phyloP scores from a whole-genome alignment of 805 yeast species.

The Metschnikowia colocasiae region DNA sequence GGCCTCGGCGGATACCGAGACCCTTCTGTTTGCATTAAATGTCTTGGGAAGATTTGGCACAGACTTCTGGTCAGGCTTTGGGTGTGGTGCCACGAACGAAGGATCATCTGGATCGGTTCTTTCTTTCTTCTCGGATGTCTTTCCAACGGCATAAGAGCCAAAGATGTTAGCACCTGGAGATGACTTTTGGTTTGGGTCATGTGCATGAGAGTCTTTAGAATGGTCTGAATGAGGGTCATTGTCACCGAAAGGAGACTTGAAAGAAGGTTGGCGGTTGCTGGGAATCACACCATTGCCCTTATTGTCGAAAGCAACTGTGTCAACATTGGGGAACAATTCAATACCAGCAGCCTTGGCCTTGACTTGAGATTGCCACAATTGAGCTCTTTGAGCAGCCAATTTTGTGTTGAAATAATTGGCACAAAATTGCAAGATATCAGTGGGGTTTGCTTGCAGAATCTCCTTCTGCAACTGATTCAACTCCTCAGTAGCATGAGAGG shows the following conservation, averaged over 20 bases:
- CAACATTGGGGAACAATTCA: constrained; percentile 40
- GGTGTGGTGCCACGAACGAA: constrained; percentile 13
- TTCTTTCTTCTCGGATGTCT: constrained; percentile 14
- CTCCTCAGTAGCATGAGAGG: constrained; percentile 41
- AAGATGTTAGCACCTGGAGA: constrained; percentile 20
- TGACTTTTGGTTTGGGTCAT: neutral
- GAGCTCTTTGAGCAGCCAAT: constrained; percentile 55
- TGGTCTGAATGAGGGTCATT: constrained; percentile 59
- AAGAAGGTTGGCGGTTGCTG: constrained; percentile 41
- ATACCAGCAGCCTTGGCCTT: constrained; percentile 51
- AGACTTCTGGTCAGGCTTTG: constrained; percentile 19
- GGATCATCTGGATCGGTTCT: constrained; percentile 31
- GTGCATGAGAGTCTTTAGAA: constrained; percentile 29
- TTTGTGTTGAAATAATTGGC: constrained; percentile 65
- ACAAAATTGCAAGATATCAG: constrained; percentile 70
- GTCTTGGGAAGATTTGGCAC: constrained; percentile 47
- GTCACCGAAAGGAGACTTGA: constrained; percentile 61
- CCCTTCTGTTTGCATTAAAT: constrained; percentile 79
- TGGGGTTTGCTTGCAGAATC: constrained; percentile 49
- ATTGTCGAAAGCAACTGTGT: constrained; percentile 30
- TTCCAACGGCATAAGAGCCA: constrained; percentile 10
- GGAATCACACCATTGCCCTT: constrained; percentile 24
- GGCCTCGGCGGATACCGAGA: constrained; percentile 88
- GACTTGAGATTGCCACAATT: constrained; percentile 47
- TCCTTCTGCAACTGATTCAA: constrained; percentile 62